Evolutionary conservation across 352 stramenopile genomes (phyloP), one percentile per base, ranked within the genome.

Genomic region (Phytophthora rubi): DNA sequence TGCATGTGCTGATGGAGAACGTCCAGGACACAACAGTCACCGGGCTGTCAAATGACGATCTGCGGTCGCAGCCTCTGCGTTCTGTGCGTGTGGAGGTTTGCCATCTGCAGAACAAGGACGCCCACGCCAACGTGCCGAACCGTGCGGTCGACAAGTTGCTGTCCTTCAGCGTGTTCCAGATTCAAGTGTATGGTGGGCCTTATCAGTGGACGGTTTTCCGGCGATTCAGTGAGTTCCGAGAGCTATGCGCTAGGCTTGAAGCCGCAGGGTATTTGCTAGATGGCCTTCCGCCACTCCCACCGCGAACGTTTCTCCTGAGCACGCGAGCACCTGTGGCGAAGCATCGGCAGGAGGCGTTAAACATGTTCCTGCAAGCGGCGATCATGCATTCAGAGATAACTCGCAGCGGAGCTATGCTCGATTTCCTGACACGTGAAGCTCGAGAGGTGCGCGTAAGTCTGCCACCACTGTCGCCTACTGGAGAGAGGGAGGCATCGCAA

Each of bases 181-280:
- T 96, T 42, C 78, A 92, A 70, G 87, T 94, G 32, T 93, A 93
- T 49, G 89, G 89, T 37, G 89, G 87, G 1, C 87, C 87, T 35
- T 96, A 96, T 61, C 87, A 94, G 62, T 96, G 89, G 89, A 89
- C 80, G 4, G 85, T 94, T 10, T 96, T 89, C 60, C 89, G 89
- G n/a, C 85, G 89, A 12, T 96, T 92, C 62, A 94, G 85, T 59
- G 85, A 96, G 63, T 95, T 96, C 59, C 84, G 87, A 4, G 79
- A 82, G 21, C 53, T 95, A 9, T 81, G 84, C 52, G 67, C 70
- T 2, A 71, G 60, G 21, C 75, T 95, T 6, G 79, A 89, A 56
- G 66, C 71, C 21, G 74, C 73, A 45, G 82, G 81, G 26, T 79
- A 85, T 39, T 57, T 76, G 21, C 57, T 90, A 26, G 82, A 89